Base-by-base conservation (phyloP, 306 rosid genomes). In the Quercus cerris region DNA sequence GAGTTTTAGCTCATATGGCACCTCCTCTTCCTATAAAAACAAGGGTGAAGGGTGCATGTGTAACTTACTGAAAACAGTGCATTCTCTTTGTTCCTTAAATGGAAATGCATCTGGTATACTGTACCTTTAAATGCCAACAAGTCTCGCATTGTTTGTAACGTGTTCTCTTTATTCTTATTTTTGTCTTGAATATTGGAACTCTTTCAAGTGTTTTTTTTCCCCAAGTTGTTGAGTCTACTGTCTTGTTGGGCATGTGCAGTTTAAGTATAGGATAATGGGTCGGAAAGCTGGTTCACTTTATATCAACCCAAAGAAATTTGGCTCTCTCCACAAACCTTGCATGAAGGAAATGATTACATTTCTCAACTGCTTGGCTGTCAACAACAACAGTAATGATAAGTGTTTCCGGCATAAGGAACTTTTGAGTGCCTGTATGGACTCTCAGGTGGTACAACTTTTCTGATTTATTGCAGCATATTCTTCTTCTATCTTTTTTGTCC, bases 221-320 rank as follows among this genome's bases (percentile, higher is more conserved):
- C n/a, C 19, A 31, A 67, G 72, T 67, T 14, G 49, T 9, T 30
- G 52, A 23, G 8, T 59, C 67, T 67, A 67, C 35, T 19, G 19
- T 67, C 51, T 19, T 67, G 72, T 23, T 35, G n/a, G 72, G 49
- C 27, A 67, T 72, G 75, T 83, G 75, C 51, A 73, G 62, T 73
- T 71, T 62, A 35, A 74, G 61, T 73, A 57, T 19, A 85, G 84
- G 82, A 81, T 38, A 82, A 93, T 94, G 97, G 97, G 97, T 75
- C 84, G 97, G 64, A 94, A 94, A 88, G 90, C 81, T 76, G 91
- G 92, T 61, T 68, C 86, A 1, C 88, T 91, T 75, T 46, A 46
- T 46, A 46, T 46, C 12, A 46, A 46, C 54, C 54, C 54, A 10
- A 46, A 46, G 15, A 12, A 46, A 46, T 46, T 46, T 9, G 4